Percentiles rank a stretch among this genome's conserved stretches.
phyloP scores from a whole-genome alignment of 441 rosid species.

The Corymbia citriodora region DNA sequence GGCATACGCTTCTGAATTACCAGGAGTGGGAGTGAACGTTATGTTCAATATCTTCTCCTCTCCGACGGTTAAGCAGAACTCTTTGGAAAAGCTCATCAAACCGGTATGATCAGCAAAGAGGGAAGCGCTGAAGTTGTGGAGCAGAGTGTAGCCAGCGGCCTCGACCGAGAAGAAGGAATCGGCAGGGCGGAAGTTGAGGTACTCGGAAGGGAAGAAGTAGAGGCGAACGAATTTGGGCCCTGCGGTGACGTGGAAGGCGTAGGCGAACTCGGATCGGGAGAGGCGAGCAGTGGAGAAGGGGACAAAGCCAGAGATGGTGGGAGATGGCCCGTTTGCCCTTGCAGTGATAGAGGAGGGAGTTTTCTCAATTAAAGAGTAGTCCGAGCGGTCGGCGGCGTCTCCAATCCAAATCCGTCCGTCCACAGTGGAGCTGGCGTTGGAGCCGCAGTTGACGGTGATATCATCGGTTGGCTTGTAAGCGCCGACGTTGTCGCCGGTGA shows the following conservation, averaged over 20 bases:
- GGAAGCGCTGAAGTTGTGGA: neutral
- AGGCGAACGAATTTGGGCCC: neutral
- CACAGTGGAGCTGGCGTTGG: rapidly evolving
- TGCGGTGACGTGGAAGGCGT: neutral
- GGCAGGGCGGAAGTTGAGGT: rapidly evolving
- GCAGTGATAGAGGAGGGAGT: rapidly evolving
- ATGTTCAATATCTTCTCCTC: neutral
- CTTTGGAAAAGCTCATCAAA: neutral
- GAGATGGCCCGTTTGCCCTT: rapidly evolving
- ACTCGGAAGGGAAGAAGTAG: neutral
- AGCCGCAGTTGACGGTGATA: neutral
- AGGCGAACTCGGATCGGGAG: neutral
- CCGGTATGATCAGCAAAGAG: neutral
- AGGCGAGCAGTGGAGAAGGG: neutral
- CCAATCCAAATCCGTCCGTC: neutral
- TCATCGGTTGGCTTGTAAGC: neutral
- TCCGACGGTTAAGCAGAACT: neutral
- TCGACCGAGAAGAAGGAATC: neutral
- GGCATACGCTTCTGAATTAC: neutral
- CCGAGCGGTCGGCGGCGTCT: neutral
- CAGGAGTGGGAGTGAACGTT: neutral
- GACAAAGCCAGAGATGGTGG: rapidly evolving
- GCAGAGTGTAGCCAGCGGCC: neutral
- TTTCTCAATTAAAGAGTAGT: neutral
- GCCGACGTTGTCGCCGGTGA: neutral